Evolutionary conservation across 331 rosid genomes (phyloP), one percentile per base, ranked within the genome.

Genomic region (Spiraea crenata): DNA sequence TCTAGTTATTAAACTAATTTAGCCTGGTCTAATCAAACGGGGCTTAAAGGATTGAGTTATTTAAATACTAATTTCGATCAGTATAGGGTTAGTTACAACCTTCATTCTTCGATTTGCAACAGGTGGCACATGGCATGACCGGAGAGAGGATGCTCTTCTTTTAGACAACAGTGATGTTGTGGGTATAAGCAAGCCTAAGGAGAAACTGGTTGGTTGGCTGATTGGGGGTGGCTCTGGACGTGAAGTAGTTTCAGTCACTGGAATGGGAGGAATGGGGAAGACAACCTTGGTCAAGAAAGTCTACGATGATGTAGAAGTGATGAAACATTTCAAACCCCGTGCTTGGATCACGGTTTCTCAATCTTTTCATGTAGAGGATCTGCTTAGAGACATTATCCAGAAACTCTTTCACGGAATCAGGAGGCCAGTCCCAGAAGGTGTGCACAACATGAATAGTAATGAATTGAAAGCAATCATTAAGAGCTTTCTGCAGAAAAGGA

Each of bases 101-200:
- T 76, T 59, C 52, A 52, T 12, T 31, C 10, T 13, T 51, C 9
- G 6, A 47, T 75, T 76, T 69, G 37, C 16, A 9, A 47, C 79
- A 80, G 84, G 85, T 80, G 82, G 61, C 46, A 47, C 77, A 34
- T 77, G 88, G 86, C 79, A 74, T 46, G 84, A 77, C 71, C 89
- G 75, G 50, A 76, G 84, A 19, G 91, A 85, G 19, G 89, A 89
- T 37, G 95, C 95, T 45, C 89, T 89, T 79, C 91, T 89, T 76
- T 68, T 89, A 59, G 89, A 86, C 72, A 73, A 77, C 37, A 57
- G 74, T 48, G 91, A 89, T 65, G 77, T 84, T 16, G 91, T 88
- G 61, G 87, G 91, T 57, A 80, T 85, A 65, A 79, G 85, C 42
- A 69, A 65, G 72, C 86, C 65, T 39, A 85, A 83, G 48, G 49